These are phyloP conservation scores for Cladosporium sp. DNA, from an alignment of 2,329 filamentous ascomycete species.

Conservation along the genomic window DNA sequence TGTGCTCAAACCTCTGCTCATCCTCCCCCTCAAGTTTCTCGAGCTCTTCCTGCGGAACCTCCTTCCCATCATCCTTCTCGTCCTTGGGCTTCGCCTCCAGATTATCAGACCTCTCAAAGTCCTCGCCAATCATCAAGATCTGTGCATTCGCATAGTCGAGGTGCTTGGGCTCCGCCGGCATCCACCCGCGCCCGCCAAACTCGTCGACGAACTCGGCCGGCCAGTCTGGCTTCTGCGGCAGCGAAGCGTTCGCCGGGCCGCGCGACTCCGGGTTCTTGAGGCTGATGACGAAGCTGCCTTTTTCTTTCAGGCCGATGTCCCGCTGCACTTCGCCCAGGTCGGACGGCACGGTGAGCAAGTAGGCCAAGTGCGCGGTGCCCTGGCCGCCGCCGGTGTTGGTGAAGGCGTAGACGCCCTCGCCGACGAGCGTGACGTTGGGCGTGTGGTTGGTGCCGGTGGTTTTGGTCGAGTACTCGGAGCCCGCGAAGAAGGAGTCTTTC, in stretches of 20 bases:
- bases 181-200: slow-evolving; percentile 73
- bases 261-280: slow-evolving; percentile 75
- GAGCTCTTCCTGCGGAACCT: slow-evolving; percentile 68
- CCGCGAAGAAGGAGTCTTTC: slow-evolving; percentile 69
- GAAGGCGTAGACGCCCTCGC: slow-evolving; percentile 82
- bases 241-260: slow-evolving; percentile 61
- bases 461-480: slow-evolving; percentile 71
- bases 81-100: slow-evolving; percentile 58
- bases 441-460: slow-evolving; percentile 68
- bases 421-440: slow-evolving; percentile 72
- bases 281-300: slow-evolving; percentile 76
- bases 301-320: slow-evolving; percentile 68
- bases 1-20: slow-evolving; percentile 62
- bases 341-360: slow-evolving; percentile 73
- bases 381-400: slow-evolving; percentile 65
- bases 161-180: slow-evolving; percentile 69
- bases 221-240: slow-evolving; percentile 68
- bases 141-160: slow-evolving; percentile 75
- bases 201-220: slow-evolving; percentile 72
- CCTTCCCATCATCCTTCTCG: slow-evolving; percentile 56
- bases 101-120: slow-evolving; percentile 57
- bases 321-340: slow-evolving; percentile 70
- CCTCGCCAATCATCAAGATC: slow-evolving; percentile 75
- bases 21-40: slow-evolving; percentile 76
- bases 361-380: slow-evolving; percentile 68